Evolutionary conservation across 306 rosid species (phyloP).

Genomic region (Dalbergia oliveri): DNA sequence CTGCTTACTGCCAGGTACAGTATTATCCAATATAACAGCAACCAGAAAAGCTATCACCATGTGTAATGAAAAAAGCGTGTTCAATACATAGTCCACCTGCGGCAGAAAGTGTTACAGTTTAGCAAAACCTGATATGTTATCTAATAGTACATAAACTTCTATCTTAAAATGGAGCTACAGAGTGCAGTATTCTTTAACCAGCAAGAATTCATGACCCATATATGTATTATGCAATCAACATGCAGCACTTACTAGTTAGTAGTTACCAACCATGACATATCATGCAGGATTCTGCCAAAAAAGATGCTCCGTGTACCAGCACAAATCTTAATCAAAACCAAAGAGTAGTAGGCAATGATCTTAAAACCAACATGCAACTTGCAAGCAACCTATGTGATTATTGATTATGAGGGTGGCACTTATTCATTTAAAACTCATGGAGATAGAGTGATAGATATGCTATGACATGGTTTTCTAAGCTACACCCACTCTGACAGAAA

Average conservation of each 20-base stretch:
- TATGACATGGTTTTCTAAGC: background rate
- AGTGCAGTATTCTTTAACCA: background rate
- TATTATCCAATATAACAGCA: slow-evolving; percentile 89
- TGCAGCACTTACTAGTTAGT: background rate
- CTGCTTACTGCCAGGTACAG: slow-evolving; percentile 91
- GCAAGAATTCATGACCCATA: slow-evolving; percentile 6
- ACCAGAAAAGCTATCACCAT: slow-evolving; percentile 93
- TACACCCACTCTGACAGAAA: background rate
- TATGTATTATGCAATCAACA: background rate
- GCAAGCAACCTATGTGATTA: slow-evolving; percentile 1
- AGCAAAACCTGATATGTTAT: slow-evolving; percentile 9
- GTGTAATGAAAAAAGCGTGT: slow-evolving; percentile 81
- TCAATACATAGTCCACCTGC: slow-evolving; percentile 84
- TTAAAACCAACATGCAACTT: background rate
- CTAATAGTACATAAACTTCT: slow-evolving; percentile 13
- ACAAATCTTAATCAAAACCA: too few relatives aligned
- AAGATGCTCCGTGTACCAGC: too few relatives aligned
- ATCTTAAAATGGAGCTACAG: slow-evolving; percentile 2
- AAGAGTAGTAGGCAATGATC: background rate
- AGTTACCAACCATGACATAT: too few relatives aligned
- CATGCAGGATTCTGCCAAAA: too few relatives aligned
- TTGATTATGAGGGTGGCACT: slow-evolving; percentile 4
- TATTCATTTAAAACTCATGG: slow-evolving; percentile 51
- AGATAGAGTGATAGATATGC: slow-evolving; percentile 17
- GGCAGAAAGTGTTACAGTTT: slow-evolving; percentile 29